Percentiles rank a stretch among this genome's conserved stretches.
Conservation (phyloP, 139 green algal genomes). For the Eudorina sp. region DNA sequence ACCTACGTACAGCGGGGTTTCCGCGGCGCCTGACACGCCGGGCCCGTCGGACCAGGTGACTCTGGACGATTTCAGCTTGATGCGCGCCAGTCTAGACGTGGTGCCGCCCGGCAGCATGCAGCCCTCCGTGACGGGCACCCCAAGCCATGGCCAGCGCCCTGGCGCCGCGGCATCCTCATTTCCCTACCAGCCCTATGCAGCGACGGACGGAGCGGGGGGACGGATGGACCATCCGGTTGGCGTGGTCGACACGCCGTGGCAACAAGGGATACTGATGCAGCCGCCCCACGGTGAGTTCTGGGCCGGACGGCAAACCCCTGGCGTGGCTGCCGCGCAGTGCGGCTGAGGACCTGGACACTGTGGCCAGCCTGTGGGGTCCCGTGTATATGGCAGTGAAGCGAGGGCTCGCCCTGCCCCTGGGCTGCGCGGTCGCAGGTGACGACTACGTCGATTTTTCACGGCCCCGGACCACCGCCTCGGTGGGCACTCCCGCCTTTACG, state of each 20-base stretch:
- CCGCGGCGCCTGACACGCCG: neutral
- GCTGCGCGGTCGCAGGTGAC: neutral
- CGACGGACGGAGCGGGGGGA: neutral
- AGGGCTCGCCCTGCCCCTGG: too few relatives aligned
- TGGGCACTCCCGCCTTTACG: conserved; percentile 22
- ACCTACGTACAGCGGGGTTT: neutral
- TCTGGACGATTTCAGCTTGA: neutral
- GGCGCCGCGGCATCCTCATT: neutral
- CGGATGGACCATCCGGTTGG: neutral
- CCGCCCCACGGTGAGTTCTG: neutral
- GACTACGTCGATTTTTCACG: neutral
- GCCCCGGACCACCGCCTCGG: neutral
- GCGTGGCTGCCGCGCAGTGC: too few relatives aligned
- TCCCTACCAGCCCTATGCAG: neutral
- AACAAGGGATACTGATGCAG: neutral
- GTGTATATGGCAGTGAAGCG: too few relatives aligned
- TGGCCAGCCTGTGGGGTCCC: too few relatives aligned
- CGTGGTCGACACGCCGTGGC: neutral
- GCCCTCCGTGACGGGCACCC: conserved; percentile 1
- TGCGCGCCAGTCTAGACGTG: conserved; percentile 31
- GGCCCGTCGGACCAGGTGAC: neutral
- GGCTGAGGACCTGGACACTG: too few relatives aligned
- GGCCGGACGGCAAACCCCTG: neutral
- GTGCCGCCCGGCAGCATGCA: conserved; percentile 3
- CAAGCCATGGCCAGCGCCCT: neutral